Evolutionary conservation across 208 protist species (phyloP).

Genomic region (Trypanosomatidae sp.): DNA sequence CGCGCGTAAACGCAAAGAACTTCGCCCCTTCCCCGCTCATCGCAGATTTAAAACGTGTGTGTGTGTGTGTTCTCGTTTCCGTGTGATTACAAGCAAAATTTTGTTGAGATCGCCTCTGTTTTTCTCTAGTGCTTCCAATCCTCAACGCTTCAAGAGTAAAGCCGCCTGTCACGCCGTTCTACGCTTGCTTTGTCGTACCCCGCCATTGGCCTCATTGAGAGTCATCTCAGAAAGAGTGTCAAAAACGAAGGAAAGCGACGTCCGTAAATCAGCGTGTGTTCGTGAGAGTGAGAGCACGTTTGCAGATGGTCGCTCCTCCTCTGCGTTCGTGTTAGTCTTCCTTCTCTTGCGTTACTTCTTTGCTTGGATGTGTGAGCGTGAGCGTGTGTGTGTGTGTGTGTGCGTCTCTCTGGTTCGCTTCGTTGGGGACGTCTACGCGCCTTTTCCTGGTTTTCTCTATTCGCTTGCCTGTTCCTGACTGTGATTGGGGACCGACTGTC

Average conservation of each 20-base stretch:
- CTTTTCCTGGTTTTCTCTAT: conserved; percentile 4
- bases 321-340: neutral
- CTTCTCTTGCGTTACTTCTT: neutral
- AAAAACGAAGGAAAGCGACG: conserved; percentile 1
- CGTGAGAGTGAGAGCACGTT: neutral
- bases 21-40: too few relatives aligned
- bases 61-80: too few relatives aligned
- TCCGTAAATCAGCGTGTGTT: neutral
- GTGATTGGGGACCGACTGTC: neutral
- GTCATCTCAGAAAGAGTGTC: too few relatives aligned
- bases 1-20: neutral
- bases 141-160: too few relatives aligned
- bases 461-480: neutral
- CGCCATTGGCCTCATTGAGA: too few relatives aligned
- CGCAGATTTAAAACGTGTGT: too few relatives aligned
- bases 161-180: too few relatives aligned
- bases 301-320: neutral
- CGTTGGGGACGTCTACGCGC: neutral
- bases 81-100: neutral
- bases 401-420: neutral
- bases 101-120: neutral
- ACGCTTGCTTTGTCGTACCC: too few relatives aligned
- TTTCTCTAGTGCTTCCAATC: too few relatives aligned
- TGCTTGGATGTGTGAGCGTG: neutral
- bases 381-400: neutral